phyloP scores from a whole-genome alignment of 2,329 filamentous ascomycete species.

The Ambrosiella xylebori region DNA sequence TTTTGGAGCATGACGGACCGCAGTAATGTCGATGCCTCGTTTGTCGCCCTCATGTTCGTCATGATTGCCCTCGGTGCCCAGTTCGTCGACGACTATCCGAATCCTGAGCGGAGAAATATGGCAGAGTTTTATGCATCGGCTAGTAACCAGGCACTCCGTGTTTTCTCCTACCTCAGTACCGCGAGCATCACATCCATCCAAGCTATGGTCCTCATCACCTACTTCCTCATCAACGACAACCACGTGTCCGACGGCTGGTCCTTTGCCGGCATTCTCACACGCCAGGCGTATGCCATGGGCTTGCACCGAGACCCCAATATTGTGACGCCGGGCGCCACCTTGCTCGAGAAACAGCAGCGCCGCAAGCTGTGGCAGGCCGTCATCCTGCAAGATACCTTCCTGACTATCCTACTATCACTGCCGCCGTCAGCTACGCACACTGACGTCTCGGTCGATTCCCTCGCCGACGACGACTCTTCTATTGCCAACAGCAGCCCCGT shows the following conservation, averaged over 20 bases:
- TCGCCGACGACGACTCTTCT: slow-evolving; percentile 43
- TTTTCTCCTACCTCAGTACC: slow-evolving; percentile 60
- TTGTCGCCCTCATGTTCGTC: slow-evolving; percentile 57
- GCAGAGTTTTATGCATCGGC: slow-evolving; percentile 71
- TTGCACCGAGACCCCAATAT: slow-evolving; percentile 65
- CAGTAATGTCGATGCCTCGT: slow-evolving; percentile 50
- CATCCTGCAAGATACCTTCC: slow-evolving; percentile 62
- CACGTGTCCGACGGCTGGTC: slow-evolving; percentile 71
- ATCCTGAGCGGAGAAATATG: slow-evolving; percentile 51
- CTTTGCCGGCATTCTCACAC: slow-evolving; percentile 59
- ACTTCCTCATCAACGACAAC: slow-evolving; percentile 75
- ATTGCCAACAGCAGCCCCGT: slow-evolving; percentile 44
- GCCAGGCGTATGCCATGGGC: slow-evolving; percentile 69
- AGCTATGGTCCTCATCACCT: slow-evolving; percentile 64
- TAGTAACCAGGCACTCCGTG: slow-evolving; percentile 57
- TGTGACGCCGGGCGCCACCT: slow-evolving; percentile 46
- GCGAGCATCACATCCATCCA: slow-evolving; percentile 58
- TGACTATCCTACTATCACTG: slow-evolving; percentile 59
- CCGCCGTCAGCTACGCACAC: slow-evolving; percentile 65
- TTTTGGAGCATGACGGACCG: slow-evolving; percentile 48
- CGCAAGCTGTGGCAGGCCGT: slow-evolving; percentile 72
- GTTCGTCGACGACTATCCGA: slow-evolving; percentile 45
- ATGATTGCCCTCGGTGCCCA: slow-evolving; percentile 66
- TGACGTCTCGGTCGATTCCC: slow-evolving; percentile 58
- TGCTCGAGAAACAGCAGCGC: slow-evolving; percentile 61